These are phyloP conservation scores for Zymoseptoria tritici DNA, from an alignment of 2,329 filamentous ascomycete genomes.

Conservation along the genomic window DNA sequence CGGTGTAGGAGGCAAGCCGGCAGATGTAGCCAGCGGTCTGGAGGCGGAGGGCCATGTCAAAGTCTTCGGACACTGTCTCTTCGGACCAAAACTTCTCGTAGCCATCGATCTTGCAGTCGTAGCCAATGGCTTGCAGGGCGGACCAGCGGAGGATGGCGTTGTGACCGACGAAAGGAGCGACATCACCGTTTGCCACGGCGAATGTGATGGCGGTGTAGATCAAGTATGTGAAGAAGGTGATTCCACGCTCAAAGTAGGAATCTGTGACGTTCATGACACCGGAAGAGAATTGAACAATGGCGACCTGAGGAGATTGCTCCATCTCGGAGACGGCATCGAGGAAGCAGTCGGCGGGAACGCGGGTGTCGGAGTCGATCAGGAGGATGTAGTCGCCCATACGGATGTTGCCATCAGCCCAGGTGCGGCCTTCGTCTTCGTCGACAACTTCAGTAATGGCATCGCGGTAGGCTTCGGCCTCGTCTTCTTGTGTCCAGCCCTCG, in stretches of 20 bases:
- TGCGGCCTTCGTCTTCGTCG: slow-evolving; percentile 56
- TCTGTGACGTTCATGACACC: slow-evolving; percentile 73
- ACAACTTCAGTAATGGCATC: slow-evolving; percentile 58
- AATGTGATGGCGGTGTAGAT: slow-evolving; percentile 72
- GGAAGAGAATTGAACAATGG: slow-evolving; percentile 69
- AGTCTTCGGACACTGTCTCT: slow-evolving; percentile 71
- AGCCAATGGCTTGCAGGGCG: slow-evolving; percentile 66
- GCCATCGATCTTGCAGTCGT: slow-evolving; percentile 60
- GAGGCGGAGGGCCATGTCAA: slow-evolving; percentile 72
- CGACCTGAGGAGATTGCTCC: slow-evolving; percentile 71
- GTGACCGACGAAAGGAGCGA: slow-evolving; percentile 74
- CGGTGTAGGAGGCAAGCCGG: slow-evolving; percentile 64
- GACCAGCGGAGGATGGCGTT: slow-evolving; percentile 71
- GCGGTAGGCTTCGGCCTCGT: slow-evolving; percentile 61
- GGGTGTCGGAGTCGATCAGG: slow-evolving; percentile 71
- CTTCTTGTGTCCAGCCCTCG: slow-evolving; percentile 58
- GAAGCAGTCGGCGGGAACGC: slow-evolving; percentile 68
- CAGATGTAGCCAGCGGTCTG: slow-evolving; percentile 67
- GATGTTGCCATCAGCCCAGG: slow-evolving; percentile 79
- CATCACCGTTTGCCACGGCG: slow-evolving; percentile 69
- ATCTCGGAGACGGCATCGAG: slow-evolving; percentile 75
- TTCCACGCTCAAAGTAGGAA: slow-evolving; percentile 49
- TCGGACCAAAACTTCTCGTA: slow-evolving; percentile 74
- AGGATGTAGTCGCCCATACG: slow-evolving; percentile 78
- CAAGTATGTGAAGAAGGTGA: slow-evolving; percentile 49